Conservation (phyloP, 164 flowering plant genomes). For the Tetrastigma voinierianum region DNA sequence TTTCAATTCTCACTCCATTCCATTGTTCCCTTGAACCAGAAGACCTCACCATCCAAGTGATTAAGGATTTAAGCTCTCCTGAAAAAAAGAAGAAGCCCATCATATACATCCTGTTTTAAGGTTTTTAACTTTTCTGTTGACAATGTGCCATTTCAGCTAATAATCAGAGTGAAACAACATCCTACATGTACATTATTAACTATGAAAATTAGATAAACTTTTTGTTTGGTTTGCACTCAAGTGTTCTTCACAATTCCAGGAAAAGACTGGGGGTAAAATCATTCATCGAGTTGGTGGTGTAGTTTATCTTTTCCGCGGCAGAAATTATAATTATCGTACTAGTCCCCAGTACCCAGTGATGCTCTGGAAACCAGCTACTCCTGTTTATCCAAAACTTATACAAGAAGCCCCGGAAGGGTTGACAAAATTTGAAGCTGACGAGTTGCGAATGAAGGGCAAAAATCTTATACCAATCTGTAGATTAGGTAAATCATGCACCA, state of each 20-base stretch:
- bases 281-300: conserved; percentile 83
- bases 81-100: neutral
- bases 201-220: neutral
- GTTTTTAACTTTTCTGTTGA: neutral
- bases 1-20: no score
- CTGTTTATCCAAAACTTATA: conserved; percentile 96
- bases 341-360: conserved; percentile 86
- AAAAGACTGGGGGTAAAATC: conserved; percentile 92
- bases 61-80: neutral
- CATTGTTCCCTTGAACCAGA: no score
- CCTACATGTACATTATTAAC: neutral
- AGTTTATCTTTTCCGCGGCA: conserved; percentile 86
- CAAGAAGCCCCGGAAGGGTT: conserved; percentile 95
- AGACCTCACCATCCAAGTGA: no score
- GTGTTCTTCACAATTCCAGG: conserved; percentile 39
- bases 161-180: neutral
- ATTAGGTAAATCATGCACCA: conserved; percentile 54
- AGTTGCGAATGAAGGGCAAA: conserved; percentile 67
- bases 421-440: conserved; percentile 81
- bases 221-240: conserved; percentile 1
- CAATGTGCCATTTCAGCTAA: neutral
- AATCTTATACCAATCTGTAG: conserved; percentile 75
- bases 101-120: neutral
- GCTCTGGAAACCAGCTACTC: conserved; percentile 99
- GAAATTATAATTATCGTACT: conserved; percentile 71